Evolutionary conservation across 495 filamentous ascomycete species (phyloP), one percentile per base, ranked within the genome.

Genomic region (Rostrohypoxylon terebratum): DNA sequence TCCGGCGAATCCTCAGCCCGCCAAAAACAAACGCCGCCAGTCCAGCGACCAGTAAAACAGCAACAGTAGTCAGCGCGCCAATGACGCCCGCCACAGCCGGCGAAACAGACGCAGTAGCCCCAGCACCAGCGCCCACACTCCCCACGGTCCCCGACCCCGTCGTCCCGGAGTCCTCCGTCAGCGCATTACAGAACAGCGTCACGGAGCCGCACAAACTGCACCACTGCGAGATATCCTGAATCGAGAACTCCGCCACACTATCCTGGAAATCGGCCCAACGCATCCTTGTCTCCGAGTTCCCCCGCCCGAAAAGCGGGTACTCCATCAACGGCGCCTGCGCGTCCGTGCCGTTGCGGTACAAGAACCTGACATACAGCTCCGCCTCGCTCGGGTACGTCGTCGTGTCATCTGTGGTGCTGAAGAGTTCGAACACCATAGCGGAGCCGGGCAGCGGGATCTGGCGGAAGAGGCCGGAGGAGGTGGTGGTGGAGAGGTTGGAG

Each of bases 391-490:
- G 77, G 61, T 73, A 79, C 0, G 21, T 50, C 0, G 21, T 45
- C 1, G 64, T 57, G n/a, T 72, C 58, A 18, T 63, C 23, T 18
- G 75, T 76, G n/a, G 77, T 69, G 33, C 74, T 79, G 66, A 81
- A 82, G 20, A 85, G 67, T 70, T 85, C 83, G 48, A 85, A 83
- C 7, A 81, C 68, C 73, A 85, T 78, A 11, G 79, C 76, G 0
- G 80, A 72, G 16, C 83, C 82, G 2, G 80, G 80, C 10, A 72
- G 38, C 6, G 83, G 83, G 20, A 85, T 77, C 3, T 64, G 58
- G 4, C 45, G 31, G 68, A 83, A 83, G 3, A 64, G 23, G 10
- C 53, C 61, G 1, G 73, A 44, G 9, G 51, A 66, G 6, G 75
- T 21, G 0, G 72, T 77, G 5, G 45, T 47, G 4, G 60, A 28